Base-by-base conservation (phyloP, 805 yeast genomes). In the Candida maltosa region DNA sequence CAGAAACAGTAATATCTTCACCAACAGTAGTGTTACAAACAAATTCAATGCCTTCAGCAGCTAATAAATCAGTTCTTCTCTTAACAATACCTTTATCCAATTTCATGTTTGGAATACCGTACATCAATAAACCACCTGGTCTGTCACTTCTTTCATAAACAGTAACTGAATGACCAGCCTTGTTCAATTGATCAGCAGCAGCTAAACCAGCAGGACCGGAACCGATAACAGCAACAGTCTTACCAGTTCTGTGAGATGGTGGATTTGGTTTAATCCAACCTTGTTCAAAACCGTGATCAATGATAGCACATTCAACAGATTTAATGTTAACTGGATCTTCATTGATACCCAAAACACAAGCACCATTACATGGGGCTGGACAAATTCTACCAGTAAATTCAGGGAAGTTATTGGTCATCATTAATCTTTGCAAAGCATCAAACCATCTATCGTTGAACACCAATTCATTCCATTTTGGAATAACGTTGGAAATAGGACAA, bases 291-390 rank as follows among this genome's bases (percentile, higher is more conserved):
- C 95, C 98, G 60, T 87, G 82, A 62, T 91, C 98, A 60, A 93
- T 89, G 54, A 91, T 93, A 44, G 96, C 91, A 58, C 94, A 83
- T 66, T 91, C 98, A 47, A 91, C 83, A 15, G 95, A 84, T 67
- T 91, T 91, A 65, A 91, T 91, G 51, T 96, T 96, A 50, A 93
- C 97, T 17, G 97, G 95, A 49, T 85, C 93, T 46, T 84, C 94
- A 60, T 82, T 87, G 51, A 93, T 87, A 31, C 96, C 96, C 52
- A 93, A 73, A 22, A 87, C 91, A 63, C 78, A 77, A 3, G 97
- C 96, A 51, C 97, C 97, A 63, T 89, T 95, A 70, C 98, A 91
- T 45, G 98, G 98, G 42, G 97, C 97, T 16, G 98, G 98, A 68
- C 98, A 91, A 45, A 91, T 91, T 66, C 97, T 80, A 42, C 97